Percentiles rank a stretch among this genome's conserved stretches.
Conservation (phyloP, 768 basidiomycete genomes). For the Leucosporidium yakuticum region DNA sequence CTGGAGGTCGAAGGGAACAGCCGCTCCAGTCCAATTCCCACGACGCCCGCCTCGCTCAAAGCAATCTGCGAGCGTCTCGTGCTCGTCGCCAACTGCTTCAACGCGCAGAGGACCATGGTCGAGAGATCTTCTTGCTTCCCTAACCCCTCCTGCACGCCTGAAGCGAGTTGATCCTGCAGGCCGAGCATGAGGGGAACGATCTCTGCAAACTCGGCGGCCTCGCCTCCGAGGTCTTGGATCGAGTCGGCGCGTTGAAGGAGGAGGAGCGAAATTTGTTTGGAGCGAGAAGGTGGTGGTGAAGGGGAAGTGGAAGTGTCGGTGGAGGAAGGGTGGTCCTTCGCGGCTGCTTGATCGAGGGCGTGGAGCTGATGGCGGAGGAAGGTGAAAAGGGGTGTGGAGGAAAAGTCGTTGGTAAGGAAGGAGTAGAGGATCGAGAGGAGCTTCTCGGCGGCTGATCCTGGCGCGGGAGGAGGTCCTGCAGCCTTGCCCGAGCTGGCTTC, state of each 20-base stretch:
- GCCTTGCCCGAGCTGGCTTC: neutral
- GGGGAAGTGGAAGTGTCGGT: neutral
- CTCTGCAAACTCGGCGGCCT: neutral
- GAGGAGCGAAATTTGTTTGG: neutral
- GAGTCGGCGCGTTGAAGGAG: slow-evolving; percentile 1
- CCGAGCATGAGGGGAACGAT: slow-evolving; percentile 4
- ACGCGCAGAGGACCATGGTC: neutral
- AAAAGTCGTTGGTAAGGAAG: slow-evolving; percentile 13
- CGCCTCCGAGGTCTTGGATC: neutral
- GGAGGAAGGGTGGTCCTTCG: too few relatives aligned
- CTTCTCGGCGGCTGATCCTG: neutral
- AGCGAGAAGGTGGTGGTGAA: neutral
- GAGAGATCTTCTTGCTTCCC: neutral
- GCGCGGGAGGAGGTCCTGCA: neutral
- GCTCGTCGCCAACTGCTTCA: neutral
- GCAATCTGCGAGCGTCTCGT: neutral
- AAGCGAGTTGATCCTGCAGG: neutral
- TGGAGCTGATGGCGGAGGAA: neutral
- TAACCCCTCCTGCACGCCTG: neutral
- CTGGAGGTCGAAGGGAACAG: neutral
- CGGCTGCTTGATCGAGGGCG: neutral
- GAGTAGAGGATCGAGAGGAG: slow-evolving; percentile 11
- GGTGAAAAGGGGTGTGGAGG: slow-evolving; percentile 3
- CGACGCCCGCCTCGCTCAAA: slow-evolving; percentile 3
- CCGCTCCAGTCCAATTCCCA: neutral